These are phyloP conservation scores for Cynara cardunculus DNA, from an alignment of 129 eudicot genomes.

Conservation along the genomic window DNA sequence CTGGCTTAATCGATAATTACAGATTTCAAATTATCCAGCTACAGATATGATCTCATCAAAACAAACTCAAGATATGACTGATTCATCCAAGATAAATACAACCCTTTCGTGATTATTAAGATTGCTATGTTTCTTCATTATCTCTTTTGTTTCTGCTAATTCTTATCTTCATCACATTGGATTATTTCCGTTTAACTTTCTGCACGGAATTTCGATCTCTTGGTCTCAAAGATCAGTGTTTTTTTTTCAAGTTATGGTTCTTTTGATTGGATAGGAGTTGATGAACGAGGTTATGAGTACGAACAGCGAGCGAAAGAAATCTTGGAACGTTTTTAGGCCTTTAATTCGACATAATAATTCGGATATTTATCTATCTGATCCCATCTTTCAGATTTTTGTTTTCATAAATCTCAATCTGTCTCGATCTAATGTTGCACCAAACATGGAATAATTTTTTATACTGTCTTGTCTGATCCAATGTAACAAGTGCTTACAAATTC, in stretches of 20 bases:
- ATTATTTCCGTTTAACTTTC: neutral
- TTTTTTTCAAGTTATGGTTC: too few species aligned
- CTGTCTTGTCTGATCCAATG: too few species aligned
- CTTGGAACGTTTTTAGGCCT: too few species aligned
- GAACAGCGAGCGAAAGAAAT: too few species aligned
- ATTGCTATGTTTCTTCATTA: neutral
- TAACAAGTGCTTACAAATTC: neutral
- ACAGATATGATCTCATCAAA: neutral
- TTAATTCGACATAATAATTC: neutral
- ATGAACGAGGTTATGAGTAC: too few species aligned
- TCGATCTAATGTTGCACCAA: neutral
- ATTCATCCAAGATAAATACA: neutral
- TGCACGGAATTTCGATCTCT: neutral
- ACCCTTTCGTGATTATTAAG: neutral
- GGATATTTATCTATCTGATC: too few species aligned
- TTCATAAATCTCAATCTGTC: neutral
- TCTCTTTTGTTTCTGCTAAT: neutral
- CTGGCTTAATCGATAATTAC: neutral
- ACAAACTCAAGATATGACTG: neutral
- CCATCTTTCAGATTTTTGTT: neutral
- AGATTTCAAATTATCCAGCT: neutral
- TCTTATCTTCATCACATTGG: neutral
- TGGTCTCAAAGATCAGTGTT: neutral
- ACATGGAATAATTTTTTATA: neutral
- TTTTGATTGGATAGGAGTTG: neutral